Conservation (phyloP, 306 rosid genomes). For the Morella rubra region DNA sequence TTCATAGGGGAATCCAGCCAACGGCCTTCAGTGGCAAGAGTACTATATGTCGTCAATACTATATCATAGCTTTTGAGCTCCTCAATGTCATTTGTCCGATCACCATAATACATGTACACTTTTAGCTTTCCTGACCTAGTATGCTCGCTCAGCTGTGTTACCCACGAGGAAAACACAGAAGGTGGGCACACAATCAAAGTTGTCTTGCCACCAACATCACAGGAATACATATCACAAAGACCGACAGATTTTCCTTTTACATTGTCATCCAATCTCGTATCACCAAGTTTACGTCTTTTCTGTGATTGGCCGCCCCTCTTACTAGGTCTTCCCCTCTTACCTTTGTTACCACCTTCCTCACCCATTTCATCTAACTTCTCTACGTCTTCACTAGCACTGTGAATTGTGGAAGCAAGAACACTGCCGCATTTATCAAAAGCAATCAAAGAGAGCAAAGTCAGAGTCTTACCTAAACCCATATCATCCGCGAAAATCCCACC, state of each 20-base stretch:
- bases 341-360: conserved; percentile 33
- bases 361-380: conserved; percentile 25
- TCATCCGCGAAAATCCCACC: conserved; percentile 82
- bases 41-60: conserved; percentile 74
- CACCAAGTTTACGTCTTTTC: conserved; percentile 35
- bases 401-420: background rate
- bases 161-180: conserved; percentile 74
- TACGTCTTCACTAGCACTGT: conserved; percentile 18
- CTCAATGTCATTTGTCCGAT: conserved; percentile 46
- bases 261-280: conserved; percentile 3
- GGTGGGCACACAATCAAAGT: conserved; percentile 83
- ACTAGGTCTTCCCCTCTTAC: conserved; percentile 33
- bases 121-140: conserved; percentile 49
- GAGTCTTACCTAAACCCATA: conserved; percentile 89
- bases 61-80: conserved; percentile 62
- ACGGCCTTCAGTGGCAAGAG: conserved; percentile 41
- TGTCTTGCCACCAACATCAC: conserved; percentile 24
- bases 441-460: conserved; percentile 64
- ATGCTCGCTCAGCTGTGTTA: conserved; percentile 60
- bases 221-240: conserved; percentile 11
- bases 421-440: conserved; percentile 49
- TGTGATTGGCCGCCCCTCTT: conserved; percentile 19
- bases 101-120: conserved; percentile 71
- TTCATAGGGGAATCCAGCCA: conserved; percentile 32
- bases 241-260: conserved; percentile 19